Conservation (phyloP, 495 filamentous ascomycete species). For the Aspergillus kassunensis region DNA sequence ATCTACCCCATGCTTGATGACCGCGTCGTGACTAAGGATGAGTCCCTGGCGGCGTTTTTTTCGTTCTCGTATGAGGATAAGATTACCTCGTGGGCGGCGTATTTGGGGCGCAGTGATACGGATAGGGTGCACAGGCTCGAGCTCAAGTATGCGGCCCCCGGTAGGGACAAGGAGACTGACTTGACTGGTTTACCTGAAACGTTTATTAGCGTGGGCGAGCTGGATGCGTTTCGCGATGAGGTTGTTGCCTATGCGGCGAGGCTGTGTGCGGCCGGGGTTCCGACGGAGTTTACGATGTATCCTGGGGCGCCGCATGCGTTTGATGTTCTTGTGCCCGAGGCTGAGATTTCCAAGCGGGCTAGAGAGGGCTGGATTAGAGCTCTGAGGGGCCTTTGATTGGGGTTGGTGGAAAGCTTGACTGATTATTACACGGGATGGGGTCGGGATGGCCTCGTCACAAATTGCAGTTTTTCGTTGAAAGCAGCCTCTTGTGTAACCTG, state of each 20-base stretch:
- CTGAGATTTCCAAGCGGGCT: neutral
- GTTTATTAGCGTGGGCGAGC: constrained; percentile 23
- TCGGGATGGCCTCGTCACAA: too few relatives aligned
- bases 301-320: constrained; percentile 47
- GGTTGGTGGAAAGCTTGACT: neutral
- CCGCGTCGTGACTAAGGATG: constrained; percentile 3
- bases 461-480: too few relatives aligned
- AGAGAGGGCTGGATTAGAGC: constrained; percentile 34
- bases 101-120: too few relatives aligned
- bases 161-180: constrained; percentile 4
- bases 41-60: constrained; percentile 12
- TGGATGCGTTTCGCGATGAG: constrained; percentile 40
- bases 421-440: too few relatives aligned
- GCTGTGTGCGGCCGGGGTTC: constrained; percentile 33
- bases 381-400: constrained; percentile 2
- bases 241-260: constrained; percentile 32
- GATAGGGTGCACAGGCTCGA: neutral
- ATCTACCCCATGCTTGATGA: constrained; percentile 46
- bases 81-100: neutral
- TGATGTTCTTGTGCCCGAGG: constrained; percentile 24
- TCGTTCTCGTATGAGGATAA: constrained; percentile 33
- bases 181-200: constrained; percentile 18
- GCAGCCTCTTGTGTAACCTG: too few relatives aligned
- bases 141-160: constrained; percentile 7
- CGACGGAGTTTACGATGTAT: constrained; percentile 49